These are phyloP conservation scores for Aeschynomene evenia DNA, from an alignment of 306 rosid species.

Conservation along the genomic window DNA sequence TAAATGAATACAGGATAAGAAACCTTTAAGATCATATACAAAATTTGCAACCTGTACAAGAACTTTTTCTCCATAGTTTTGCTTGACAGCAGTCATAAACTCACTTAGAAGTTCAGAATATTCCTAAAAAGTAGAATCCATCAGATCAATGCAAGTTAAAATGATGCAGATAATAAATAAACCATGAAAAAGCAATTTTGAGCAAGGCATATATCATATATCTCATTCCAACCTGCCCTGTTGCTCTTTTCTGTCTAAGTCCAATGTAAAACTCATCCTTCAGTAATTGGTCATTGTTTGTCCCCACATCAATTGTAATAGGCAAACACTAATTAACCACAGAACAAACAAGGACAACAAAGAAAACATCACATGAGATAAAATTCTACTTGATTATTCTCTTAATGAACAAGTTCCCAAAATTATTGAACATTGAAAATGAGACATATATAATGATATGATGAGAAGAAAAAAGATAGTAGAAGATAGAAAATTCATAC, in stretches of 20 bases:
- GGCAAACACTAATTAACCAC: neutral
- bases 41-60: neutral
- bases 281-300: neutral
- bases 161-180: neutral
- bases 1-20: neutral
- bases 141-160: neutral
- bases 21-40: neutral
- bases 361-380: neutral
- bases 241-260: neutral
- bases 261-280: neutral
- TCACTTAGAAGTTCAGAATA: neutral
- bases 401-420: neutral
- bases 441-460: neutral
- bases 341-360: neutral
- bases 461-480: neutral
- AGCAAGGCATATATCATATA: neutral
- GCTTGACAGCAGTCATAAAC: neutral
- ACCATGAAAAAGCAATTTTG: no score
- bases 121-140: neutral
- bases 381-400: slow-evolving; percentile 31
- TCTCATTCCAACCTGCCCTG: neutral
- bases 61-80: neutral
- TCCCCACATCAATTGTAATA: neutral
- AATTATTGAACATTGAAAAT: neutral
- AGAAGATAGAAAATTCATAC: neutral